Percentiles rank a stretch among this genome's conserved stretches.
These are phyloP conservation scores for Puccinia brachypodii DNA, from an alignment of 1,284 basidiomycete genomes.

Conservation along the genomic window DNA sequence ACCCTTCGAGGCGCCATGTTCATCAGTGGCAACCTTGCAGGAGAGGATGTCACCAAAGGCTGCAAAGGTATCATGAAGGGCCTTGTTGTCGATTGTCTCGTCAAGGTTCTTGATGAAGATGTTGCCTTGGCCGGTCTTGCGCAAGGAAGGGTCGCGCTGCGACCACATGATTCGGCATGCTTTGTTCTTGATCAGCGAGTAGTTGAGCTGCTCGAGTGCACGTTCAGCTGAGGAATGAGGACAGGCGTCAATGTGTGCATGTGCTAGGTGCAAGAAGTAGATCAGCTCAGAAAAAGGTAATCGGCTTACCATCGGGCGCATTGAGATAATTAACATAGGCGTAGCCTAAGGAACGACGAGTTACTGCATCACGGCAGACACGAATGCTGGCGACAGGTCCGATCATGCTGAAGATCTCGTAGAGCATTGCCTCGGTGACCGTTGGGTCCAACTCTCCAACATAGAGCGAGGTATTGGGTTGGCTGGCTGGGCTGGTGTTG, in stretches of 20 bases:
- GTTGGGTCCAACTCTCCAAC: constrained; percentile 97
- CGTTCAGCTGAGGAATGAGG: constrained; percentile 71
- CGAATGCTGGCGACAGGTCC: constrained; percentile 98
- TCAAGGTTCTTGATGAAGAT: constrained; percentile 99
- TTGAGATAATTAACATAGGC: constrained; percentile 99
- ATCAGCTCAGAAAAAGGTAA: constrained; percentile 46
- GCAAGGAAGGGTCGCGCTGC: constrained; percentile 97
- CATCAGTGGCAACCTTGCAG: constrained; percentile 97
- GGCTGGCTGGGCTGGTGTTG: constrained; percentile 46
- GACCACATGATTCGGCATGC: constrained; percentile 99
- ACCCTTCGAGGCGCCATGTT: constrained; percentile 81
- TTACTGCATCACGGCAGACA: constrained; percentile 99
- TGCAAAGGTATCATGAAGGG: constrained; percentile 98
- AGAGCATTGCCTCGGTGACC: constrained; percentile 99
- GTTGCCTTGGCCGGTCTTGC: constrained; percentile 99
- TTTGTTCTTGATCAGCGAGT: constrained; percentile 96
- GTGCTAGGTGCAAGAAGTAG: neutral
- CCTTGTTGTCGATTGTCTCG: constrained; percentile 98
- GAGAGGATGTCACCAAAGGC: constrained; percentile 99
- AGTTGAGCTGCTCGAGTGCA: constrained; percentile 98
- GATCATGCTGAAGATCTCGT: constrained; percentile 99
- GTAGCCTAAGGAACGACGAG: constrained; percentile 98
- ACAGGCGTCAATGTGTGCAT: neutral
- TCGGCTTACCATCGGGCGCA: constrained; percentile 76
- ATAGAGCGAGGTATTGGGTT: constrained; percentile 75